These are phyloP conservation scores for Boletellus dicymbophilus DNA, from an alignment of 1,284 basidiomycete species.

Conservation along the genomic window DNA sequence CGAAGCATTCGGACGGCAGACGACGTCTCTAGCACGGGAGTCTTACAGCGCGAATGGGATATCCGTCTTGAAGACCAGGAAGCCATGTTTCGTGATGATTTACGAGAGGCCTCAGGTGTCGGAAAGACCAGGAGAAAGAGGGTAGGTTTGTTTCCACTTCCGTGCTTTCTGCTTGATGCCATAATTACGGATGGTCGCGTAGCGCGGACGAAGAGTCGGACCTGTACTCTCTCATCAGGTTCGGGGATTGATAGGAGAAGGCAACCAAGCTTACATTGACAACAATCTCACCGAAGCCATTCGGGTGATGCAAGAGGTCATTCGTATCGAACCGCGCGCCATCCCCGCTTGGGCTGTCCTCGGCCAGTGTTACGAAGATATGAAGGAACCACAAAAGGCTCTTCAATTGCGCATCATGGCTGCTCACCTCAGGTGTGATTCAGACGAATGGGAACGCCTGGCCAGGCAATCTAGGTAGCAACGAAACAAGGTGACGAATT, in stretches of 20 bases:
- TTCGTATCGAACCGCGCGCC: conserved; percentile 90
- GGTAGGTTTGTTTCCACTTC: conserved; percentile 18
- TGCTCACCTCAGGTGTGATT: conserved; percentile 84
- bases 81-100: conserved; percentile 66
- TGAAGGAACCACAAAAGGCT: conserved; percentile 68
- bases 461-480: conserved; percentile 72
- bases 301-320: conserved; percentile 86
- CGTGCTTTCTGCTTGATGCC: conserved; percentile 36
- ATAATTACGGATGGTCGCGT: conserved; percentile 1
- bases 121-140: conserved; percentile 57
- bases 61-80: conserved; percentile 59
- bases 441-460: conserved; percentile 86
- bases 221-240: conserved; percentile 83
- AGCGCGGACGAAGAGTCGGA: conserved; percentile 40
- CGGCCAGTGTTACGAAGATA: conserved; percentile 76
- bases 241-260: conserved; percentile 78
- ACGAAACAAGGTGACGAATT: neutral
- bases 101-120: conserved; percentile 70
- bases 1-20: conserved; percentile 28
- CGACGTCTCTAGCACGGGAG: conserved; percentile 21
- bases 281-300: conserved; percentile 71
- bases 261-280: conserved; percentile 87
- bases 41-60: conserved; percentile 31
- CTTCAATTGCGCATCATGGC: conserved; percentile 89
- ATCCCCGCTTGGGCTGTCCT: conserved; percentile 86